phyloP scores from a whole-genome alignment of 192 early-diverging fungal genomes.

The Podila verticillata region DNA sequence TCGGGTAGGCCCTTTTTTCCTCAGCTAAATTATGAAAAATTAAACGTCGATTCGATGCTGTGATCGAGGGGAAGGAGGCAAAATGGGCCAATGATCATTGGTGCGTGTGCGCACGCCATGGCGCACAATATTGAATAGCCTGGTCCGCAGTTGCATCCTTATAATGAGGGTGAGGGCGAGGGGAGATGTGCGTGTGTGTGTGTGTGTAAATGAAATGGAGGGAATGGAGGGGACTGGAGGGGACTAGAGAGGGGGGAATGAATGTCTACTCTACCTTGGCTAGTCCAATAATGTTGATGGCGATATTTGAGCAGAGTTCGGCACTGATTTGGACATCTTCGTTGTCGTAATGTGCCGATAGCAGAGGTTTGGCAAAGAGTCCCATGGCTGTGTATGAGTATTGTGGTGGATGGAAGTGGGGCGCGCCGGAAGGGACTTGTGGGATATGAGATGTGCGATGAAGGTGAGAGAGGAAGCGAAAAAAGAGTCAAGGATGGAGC shows the following conservation, averaged over 20 bases:
- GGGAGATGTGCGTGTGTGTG: not conserved
- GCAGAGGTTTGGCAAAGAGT: constrained; percentile 29
- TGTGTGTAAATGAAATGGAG: not conserved
- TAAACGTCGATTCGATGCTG: not conserved
- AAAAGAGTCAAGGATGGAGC: not conserved
- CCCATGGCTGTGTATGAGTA: constrained; percentile 20
- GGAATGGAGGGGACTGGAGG: not conserved
- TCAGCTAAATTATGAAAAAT: too few relatives aligned
- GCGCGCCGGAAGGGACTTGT: too few relatives aligned
- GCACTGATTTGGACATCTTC: constrained; percentile 53
- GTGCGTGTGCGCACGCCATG: too few relatives aligned
- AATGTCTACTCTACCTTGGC: constrained; percentile 35
- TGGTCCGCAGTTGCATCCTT: too few relatives aligned
- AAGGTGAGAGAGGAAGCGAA: not conserved
- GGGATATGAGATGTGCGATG: not conserved
- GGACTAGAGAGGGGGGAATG: not conserved
- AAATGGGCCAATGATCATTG: too few relatives aligned
- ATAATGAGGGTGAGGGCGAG: too few relatives aligned
- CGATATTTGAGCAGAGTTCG: constrained; percentile 41
- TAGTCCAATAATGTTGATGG: constrained; percentile 35
- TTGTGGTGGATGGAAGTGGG: not conserved
- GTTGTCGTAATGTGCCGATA: constrained; percentile 33
- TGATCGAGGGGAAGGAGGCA: not conserved
- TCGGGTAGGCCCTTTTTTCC: not conserved
- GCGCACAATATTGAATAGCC: too few relatives aligned